Base-by-base conservation (phyloP, 2,329 filamentous ascomycete species). In the Penicillium verrucosum region DNA sequence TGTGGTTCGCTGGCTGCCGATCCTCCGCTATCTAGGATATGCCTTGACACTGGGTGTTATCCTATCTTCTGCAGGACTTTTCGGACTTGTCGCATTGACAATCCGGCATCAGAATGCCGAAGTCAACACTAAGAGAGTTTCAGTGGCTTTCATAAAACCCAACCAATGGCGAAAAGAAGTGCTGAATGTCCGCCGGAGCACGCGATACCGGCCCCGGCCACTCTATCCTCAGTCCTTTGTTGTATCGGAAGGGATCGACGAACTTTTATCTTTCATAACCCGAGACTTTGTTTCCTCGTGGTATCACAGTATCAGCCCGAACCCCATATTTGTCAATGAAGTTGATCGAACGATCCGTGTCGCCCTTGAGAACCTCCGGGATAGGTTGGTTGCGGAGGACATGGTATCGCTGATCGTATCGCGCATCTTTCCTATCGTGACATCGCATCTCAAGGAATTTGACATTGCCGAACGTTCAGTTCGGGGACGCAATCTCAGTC, bases 381-480 rank as follows among this genome's bases (percentile, higher is more conserved):
- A 92, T 68, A 84, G 88, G 60, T 76, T 97, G 41, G 78, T 87
- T 58, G 82, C 85, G 37, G 82, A 92, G 64, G 94, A 99, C 74
- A 76, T 97, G 60, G 90, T 94, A 48, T 92, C 94, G 66, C 80
- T 93, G 44, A 80, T 90, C 44, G 92, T 93, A 18, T 89, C 88
- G 59, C 86, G 88, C 37, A 82, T 97, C 45, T 87, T 97, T 38
- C 95, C 95, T 12, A 86, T 97, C 57, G 73, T 99, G 63, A 97
- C 93, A 30, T 82, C 85, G 10, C 94, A 99, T 74, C 85, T 99
- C 66, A 89, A 85, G 63, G 90, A 96, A 64, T 96, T 96, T 66
- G 90, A 92, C 72, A 87, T 94, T 62, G 94, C 94, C 0, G 94
- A 99, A 77, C 85, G 89, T 56, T 83, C 86, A 9, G 90, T 99